Evolutionary conservation across 371 early-diverging fungal genomes (phyloP), one percentile per base, ranked within the genome.

Genomic region (Mortierella sp.): DNA sequence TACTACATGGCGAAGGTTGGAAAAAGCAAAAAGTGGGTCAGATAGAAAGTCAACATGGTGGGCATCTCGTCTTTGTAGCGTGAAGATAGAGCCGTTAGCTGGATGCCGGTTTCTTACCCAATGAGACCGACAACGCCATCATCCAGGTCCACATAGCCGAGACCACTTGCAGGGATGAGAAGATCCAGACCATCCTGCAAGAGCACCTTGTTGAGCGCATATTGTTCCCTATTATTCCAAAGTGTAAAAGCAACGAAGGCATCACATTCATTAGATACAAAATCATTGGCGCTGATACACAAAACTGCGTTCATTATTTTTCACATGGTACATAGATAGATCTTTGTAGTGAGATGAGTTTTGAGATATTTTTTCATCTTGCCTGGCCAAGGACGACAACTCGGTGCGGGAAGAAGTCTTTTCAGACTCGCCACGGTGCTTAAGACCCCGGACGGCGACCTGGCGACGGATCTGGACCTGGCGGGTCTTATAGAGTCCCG

Each of bases 61-160:
- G 28, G 26, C 59, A 28, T 31, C 6, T 3, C 14, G 10, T 3
- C 31, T 3, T 16, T 31, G 59, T 59, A 5, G 1, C 11, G 53
- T 28, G 14, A 69, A 21, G 72, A 51, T 10, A 11, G 31, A 51
- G 16, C 31, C 19, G 13, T 37, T 19, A 34, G 9, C 19, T 53
- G 6, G 0, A 21, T 21, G 1, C 2, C 6, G 43, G 43, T 43
- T n/a, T 21, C 82, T 91, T 89, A 90, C 90, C 94, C 94, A 76
- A 91, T 89, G 69, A 94, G 84, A 70, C 95, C 95, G 69, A 94
- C 90, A 70, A 91, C 81, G 71, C 95, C 95, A 69, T 93, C 93
- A 80, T 92, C 91, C 37, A 90, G 88, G 43, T 81, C 69, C 44
- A 93, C 53, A 74, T 89, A 92, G n/a, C 88, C 90, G 50, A 94